A percentile compares a stretch with the other conserved stretches of the same genome.
Evolutionary conservation across 1,284 basidiomycete species (phyloP).

Genomic region (Xerocomus minutiporus): DNA sequence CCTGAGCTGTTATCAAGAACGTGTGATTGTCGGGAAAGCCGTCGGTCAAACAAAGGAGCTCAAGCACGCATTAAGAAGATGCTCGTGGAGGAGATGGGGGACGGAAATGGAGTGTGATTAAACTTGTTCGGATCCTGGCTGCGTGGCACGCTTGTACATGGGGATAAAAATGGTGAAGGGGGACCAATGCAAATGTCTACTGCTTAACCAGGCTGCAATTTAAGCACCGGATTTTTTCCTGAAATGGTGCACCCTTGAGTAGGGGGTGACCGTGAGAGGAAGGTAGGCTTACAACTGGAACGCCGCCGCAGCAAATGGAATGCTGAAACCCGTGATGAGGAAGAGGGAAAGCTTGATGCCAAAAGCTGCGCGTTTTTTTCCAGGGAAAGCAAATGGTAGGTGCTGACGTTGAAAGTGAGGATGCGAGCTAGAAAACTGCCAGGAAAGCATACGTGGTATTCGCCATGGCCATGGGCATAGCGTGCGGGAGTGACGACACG

Average conservation of each 20-base stretch:
- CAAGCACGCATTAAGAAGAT: slow-evolving; percentile 39
- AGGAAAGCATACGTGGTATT: slow-evolving; percentile 54
- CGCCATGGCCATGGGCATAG: slow-evolving; percentile 43
- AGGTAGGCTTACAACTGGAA: slow-evolving; percentile 59
- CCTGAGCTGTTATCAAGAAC: slow-evolving; percentile 53
- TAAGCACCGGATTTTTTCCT: slow-evolving; percentile 37
- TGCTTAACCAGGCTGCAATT: slow-evolving; percentile 4
- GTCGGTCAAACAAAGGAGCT: slow-evolving; percentile 38
- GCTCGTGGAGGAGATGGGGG: slow-evolving; percentile 32
- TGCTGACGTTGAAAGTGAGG: slow-evolving; percentile 42
- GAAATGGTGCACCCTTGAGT: slow-evolving; percentile 7
- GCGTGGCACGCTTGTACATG: slow-evolving; percentile 10
- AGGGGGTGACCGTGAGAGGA: not conserved
- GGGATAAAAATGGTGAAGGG: not conserved
- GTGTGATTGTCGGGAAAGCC: slow-evolving; percentile 56
- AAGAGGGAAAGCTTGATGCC: slow-evolving; percentile 54
- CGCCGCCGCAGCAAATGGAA: slow-evolving; percentile 60
- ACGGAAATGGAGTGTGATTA: slow-evolving; percentile 21
- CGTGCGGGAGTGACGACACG: slow-evolving; percentile 30
- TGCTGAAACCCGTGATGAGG: slow-evolving; percentile 55
- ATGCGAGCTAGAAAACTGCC: not conserved
- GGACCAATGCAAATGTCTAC: slow-evolving; percentile 6
- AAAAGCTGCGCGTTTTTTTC: slow-evolving; percentile 50
- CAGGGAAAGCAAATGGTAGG: slow-evolving; percentile 63
- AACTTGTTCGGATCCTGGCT: slow-evolving; percentile 4